Conservation (phyloP, 1,139 yeast species). For the Kluyveromyces marxianus region DNA sequence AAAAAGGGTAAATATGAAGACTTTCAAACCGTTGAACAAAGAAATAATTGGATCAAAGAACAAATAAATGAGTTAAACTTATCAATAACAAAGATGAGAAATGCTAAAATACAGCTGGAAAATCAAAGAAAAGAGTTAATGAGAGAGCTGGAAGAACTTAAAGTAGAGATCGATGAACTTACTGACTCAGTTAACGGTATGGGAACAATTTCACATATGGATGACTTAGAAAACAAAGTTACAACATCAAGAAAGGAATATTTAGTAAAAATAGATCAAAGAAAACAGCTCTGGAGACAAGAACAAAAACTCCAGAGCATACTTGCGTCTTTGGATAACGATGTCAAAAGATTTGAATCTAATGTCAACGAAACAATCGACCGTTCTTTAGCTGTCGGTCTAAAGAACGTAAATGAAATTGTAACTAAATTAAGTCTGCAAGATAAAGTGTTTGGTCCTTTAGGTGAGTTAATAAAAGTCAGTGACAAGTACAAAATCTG, state of each 20-base stretch:
- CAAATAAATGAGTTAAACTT: conserved; percentile 39
- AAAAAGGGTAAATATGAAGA: conserved; percentile 68
- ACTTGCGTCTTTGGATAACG: conserved; percentile 47
- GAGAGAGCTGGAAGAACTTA: conserved; percentile 10
- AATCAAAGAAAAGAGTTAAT: conserved; percentile 8
- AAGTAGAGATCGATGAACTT: conserved; percentile 30
- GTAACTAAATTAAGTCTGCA: conserved; percentile 47
- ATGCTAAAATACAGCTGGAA: conserved; percentile 7
- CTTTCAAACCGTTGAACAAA: conserved; percentile 47
- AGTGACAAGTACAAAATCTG: conserved; percentile 81
- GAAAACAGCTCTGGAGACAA: conserved; percentile 74
- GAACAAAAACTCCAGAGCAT: conserved; percentile 58
- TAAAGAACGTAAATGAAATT: conserved; percentile 58
- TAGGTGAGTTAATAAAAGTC: conserved; percentile 75
- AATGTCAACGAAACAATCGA: conserved; percentile 67
- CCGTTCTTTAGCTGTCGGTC: conserved; percentile 60
- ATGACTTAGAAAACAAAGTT: conserved; percentile 28
- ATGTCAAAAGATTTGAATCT: conserved; percentile 51
- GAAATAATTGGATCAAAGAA: conserved; percentile 60
- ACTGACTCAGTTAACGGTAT: conserved; percentile 36
- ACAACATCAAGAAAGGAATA: conserved; percentile 36
- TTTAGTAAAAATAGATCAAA: conserved; percentile 49
- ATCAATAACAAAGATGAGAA: conserved; percentile 15
- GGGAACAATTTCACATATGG: conserved; percentile 28
- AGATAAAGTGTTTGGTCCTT: conserved; percentile 67